Percentiles rank a stretch among this genome's conserved stretches.
phyloP scores from a whole-genome alignment of 179 eudicot genomes.

The Nepenthes alata region DNA sequence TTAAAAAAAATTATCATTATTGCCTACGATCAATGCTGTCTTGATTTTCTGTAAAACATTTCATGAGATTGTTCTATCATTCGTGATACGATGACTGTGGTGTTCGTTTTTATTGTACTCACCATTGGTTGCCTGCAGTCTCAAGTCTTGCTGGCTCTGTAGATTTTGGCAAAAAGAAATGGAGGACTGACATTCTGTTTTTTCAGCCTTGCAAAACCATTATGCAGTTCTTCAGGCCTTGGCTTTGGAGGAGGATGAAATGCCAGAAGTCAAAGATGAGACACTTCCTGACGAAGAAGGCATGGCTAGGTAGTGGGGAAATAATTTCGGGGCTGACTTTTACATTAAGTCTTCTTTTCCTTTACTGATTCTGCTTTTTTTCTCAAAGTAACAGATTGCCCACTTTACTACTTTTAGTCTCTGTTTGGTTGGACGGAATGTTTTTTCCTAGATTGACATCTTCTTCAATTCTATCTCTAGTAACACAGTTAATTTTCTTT shows the following conservation, averaged over 20 bases:
- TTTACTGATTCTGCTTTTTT: neutral
- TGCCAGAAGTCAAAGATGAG: constrained; percentile 86
- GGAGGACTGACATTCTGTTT: neutral
- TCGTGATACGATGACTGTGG: too few species aligned
- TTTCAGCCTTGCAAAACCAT: constrained; percentile 90
- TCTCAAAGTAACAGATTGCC: neutral
- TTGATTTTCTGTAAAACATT: too few species aligned
- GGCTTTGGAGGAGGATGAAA: constrained; percentile 89
- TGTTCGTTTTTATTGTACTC: neutral
- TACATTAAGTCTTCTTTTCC: too few species aligned
- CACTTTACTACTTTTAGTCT: neutral
- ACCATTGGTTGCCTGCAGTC: neutral
- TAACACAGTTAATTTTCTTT: too few species aligned
- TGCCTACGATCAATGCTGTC: too few species aligned
- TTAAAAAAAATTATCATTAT: too few species aligned
- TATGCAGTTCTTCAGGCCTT: constrained; percentile 87
- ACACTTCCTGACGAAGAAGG: constrained; percentile 96
- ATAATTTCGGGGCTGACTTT: neutral
- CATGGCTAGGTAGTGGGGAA: constrained; percentile 52
- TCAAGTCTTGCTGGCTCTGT: too few species aligned
- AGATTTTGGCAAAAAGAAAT: too few species aligned
- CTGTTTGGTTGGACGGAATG: too few species aligned
- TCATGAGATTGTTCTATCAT: too few species aligned
- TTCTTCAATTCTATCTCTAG: too few species aligned
- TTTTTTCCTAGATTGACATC: too few species aligned